Conservation (phyloP, 352 stramenopile species). For the Globisporangium uncinulatum region DNA sequence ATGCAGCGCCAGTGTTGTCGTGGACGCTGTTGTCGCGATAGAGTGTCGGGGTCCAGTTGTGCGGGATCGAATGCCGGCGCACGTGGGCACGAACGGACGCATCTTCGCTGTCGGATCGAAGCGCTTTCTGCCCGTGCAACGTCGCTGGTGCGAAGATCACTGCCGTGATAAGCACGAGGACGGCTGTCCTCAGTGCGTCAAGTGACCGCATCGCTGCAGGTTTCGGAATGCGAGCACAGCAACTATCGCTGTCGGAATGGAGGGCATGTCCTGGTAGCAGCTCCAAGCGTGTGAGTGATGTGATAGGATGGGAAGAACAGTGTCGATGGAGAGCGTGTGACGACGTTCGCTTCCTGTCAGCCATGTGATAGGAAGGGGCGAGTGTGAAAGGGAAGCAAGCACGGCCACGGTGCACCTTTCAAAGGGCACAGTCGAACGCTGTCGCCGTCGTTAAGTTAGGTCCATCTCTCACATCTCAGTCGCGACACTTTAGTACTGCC, state of each 20-base stretch:
- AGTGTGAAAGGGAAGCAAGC: too few relatives aligned
- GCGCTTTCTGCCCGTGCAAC: background rate
- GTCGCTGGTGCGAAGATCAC: background rate
- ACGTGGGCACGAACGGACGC: background rate
- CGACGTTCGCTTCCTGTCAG: too few relatives aligned
- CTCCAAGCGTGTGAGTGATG: too few relatives aligned
- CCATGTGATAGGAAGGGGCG: too few relatives aligned
- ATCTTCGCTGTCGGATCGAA: background rate
- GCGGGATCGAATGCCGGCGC: background rate
- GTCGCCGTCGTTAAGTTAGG: background rate
- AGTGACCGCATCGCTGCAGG: conserved; percentile 1
- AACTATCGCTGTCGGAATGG: background rate
- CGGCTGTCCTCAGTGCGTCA: background rate
- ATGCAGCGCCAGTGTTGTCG: background rate
- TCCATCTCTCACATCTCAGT: background rate
- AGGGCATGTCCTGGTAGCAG: too few relatives aligned
- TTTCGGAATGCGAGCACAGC: conserved; percentile 59
- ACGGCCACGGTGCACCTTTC: background rate
- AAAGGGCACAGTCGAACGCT: conserved; percentile 94
- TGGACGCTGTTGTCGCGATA: background rate
- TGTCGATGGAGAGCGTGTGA: too few relatives aligned
- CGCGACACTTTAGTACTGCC: background rate
- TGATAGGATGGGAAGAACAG: too few relatives aligned
- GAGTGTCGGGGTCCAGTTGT: background rate
- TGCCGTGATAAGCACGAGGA: conserved; percentile 2